Conservation (phyloP, 2,329 filamentous ascomycete species). For the Plectosphaerella sp. region DNA sequence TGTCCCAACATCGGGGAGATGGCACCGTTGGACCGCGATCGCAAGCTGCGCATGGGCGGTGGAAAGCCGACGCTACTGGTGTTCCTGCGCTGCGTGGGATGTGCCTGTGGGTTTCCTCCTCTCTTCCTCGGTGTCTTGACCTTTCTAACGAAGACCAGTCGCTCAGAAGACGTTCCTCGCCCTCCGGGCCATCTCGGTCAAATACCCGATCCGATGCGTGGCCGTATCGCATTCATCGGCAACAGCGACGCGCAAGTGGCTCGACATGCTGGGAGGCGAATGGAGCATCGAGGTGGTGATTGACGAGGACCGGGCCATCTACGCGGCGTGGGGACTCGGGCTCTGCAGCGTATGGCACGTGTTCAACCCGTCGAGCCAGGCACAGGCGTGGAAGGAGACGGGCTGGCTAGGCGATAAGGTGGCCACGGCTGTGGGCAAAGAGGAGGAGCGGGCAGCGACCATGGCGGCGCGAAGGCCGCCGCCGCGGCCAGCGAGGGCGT, state of each 20-base stretch:
- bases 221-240: conserved; percentile 56
- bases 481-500: conserved; percentile 14
- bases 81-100: conserved; percentile 51
- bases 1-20: conserved; percentile 43
- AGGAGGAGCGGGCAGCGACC: not conserved
- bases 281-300: conserved; percentile 52
- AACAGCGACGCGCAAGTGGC: conserved; percentile 51
- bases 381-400: conserved; percentile 49
- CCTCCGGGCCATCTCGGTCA: conserved; percentile 50
- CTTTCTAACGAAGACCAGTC: conserved; percentile 26
- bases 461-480: conserved; percentile 13
- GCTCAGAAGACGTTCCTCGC: conserved; percentile 53
- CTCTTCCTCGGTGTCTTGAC: not conserved
- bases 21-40: conserved; percentile 42
- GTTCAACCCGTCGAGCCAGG: conserved; percentile 48
- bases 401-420: conserved; percentile 50
- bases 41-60: conserved; percentile 36
- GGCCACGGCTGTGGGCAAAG: conserved; percentile 35
- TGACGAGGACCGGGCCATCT: conserved; percentile 52
- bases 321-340: conserved; percentile 57
- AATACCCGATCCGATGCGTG: conserved; percentile 48
- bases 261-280: conserved; percentile 51
- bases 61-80: conserved; percentile 42
- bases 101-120: conserved; percentile 41
- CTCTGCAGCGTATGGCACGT: conserved; percentile 45